Evolutionary conservation across 2,329 filamentous ascomycete species (phyloP).

Genomic region (Ophiostoma tasmaniense): DNA sequence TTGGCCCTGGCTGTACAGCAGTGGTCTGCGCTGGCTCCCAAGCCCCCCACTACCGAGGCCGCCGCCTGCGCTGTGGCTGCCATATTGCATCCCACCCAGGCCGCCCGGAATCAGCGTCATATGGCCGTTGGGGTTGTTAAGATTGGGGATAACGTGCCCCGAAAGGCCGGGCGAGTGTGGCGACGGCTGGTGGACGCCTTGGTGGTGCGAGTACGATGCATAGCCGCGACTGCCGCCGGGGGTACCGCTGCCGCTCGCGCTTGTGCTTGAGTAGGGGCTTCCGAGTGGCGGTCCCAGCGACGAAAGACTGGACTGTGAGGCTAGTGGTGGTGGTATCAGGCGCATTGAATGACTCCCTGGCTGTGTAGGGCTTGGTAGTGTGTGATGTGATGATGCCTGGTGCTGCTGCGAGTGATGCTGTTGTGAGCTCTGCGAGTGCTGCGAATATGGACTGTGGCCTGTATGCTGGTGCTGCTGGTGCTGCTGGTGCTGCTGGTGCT

Average conservation of each 20-base stretch:
- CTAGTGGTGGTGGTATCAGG: conserved; percentile 17
- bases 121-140: conserved; percentile 15
- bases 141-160: conserved; percentile 16
- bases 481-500: neutral
- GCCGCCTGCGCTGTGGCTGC: neutral
- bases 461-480: neutral
- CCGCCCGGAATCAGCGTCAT: conserved; percentile 13
- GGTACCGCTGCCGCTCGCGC: neutral
- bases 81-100: conserved; percentile 15
- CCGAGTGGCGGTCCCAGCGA: conserved; percentile 11
- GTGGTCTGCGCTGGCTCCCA: conserved; percentile 6
- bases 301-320: conserved; percentile 13
- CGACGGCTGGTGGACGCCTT: conserved; percentile 1
- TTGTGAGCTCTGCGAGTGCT: neutral
- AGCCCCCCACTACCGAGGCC: neutral
- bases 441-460: neutral
- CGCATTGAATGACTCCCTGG: conserved; percentile 10
- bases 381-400: conserved; percentile 1
- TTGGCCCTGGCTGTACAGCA: conserved; percentile 17
- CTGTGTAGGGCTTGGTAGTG: conserved; percentile 13
- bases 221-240: conserved; percentile 9
- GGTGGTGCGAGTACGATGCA: conserved; percentile 4
- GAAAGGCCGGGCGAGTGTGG: conserved; percentile 14
- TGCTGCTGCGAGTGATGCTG: conserved; percentile 12
- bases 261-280: neutral